Evolutionary conservation across 805 yeast genomes (phyloP).

Genomic region (Saccharomycopsis fibuligera): DNA sequence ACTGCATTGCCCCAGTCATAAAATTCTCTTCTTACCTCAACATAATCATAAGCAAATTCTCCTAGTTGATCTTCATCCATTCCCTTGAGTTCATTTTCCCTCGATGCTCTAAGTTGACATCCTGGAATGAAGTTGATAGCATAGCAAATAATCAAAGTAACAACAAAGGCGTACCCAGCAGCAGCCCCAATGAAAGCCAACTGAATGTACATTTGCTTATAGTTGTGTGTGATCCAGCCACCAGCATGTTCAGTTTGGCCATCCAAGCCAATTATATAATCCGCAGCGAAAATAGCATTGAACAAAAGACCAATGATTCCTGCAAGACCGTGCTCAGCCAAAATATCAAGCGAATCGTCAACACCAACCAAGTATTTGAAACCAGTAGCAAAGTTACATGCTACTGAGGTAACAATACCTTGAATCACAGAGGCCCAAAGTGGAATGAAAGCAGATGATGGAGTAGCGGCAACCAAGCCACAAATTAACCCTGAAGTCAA

Average conservation of each 20-base stretch:
- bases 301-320: constrained; percentile 88
- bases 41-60: constrained; percentile 97
- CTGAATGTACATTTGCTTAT: constrained; percentile 87
- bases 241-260: constrained; percentile 79
- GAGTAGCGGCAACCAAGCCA: constrained; percentile 96
- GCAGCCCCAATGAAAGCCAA: constrained; percentile 75
- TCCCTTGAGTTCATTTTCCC: constrained; percentile 81
- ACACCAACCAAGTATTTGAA: constrained; percentile 73
- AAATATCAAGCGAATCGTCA: constrained; percentile 89
- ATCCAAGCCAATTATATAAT: constrained; percentile 86
- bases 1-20: constrained; percentile 38
- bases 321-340: constrained; percentile 99
- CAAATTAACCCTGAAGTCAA: constrained; percentile 93
- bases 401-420: constrained; percentile 73
- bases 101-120: constrained; percentile 69
- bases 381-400: constrained; percentile 87
- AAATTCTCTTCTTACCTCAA: constrained; percentile 91
- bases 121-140: constrained; percentile 48
- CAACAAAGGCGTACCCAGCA: constrained; percentile 65
- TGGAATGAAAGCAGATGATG: constrained; percentile 86
- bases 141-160: constrained; percentile 69
- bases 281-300: constrained; percentile 82
- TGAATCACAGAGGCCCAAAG: constrained; percentile 84
- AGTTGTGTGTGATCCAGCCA: constrained; percentile 89
- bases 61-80: constrained; percentile 97